Evolutionary conservation across 768 basidiomycete genomes (phyloP).

Genomic region (Suillus variegatus): DNA sequence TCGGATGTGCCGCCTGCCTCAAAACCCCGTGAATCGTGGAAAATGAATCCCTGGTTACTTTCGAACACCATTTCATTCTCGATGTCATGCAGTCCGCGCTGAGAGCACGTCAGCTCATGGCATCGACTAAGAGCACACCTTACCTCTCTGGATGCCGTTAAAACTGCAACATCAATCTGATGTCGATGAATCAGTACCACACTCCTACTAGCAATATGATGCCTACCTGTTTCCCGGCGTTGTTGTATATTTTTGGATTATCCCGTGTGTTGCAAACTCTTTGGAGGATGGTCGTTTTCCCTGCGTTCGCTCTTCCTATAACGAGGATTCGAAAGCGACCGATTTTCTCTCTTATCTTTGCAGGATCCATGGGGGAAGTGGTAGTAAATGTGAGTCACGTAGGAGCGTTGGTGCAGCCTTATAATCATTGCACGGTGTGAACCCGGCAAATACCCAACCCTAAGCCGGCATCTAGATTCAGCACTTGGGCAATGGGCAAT

Average conservation of each 20-base stretch:
- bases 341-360: slow-evolving; percentile 2
- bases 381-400: too few relatives aligned
- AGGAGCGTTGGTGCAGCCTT: too few relatives aligned
- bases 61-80: too few relatives aligned
- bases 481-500: background rate
- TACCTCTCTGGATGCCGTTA: slow-evolving; percentile 5
- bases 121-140: too few relatives aligned
- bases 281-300: slow-evolving; percentile 43
- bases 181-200: background rate
- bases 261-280: slow-evolving; percentile 38
- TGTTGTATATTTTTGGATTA: slow-evolving; percentile 31
- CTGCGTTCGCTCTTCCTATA: slow-evolving; percentile 42
- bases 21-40: too few relatives aligned
- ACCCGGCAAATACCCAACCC: background rate
- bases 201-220: background rate
- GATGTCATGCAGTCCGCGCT: too few relatives aligned
- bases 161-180: slow-evolving; percentile 7
- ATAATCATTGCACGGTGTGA: background rate
- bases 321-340: slow-evolving; percentile 39
- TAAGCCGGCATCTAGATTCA: background rate
- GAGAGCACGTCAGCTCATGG: background rate
- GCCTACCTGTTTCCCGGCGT: slow-evolving; percentile 19
- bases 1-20: too few relatives aligned
- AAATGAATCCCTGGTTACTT: too few relatives aligned
- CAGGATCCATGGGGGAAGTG: too few relatives aligned